phyloP scores from a whole-genome alignment of 1,284 basidiomycete species.

The Marasmius tenuissimus region DNA sequence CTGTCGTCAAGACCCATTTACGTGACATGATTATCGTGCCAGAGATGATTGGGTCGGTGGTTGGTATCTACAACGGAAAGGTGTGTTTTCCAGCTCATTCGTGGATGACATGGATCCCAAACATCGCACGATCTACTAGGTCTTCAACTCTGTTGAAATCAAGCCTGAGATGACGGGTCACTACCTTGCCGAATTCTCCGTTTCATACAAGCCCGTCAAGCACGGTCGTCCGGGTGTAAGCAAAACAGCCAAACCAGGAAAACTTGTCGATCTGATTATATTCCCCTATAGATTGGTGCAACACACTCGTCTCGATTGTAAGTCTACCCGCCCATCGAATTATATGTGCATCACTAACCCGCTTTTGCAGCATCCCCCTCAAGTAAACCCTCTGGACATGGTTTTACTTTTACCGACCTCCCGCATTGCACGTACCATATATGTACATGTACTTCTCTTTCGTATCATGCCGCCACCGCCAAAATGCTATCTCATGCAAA shows the following conservation, averaged over 20 bases:
- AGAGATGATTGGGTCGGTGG: constrained; percentile 98
- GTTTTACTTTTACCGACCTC: background rate
- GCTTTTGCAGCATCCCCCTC: constrained; percentile 63
- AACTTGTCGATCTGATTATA: background rate
- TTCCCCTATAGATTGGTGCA: constrained; percentile 76
- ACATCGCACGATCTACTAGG: constrained; percentile 42
- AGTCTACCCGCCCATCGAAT: constrained; percentile 22
- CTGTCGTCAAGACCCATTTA: constrained; percentile 98
- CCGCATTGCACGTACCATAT: background rate
- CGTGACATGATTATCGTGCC: constrained; percentile 99
- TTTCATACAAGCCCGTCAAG: constrained; percentile 98
- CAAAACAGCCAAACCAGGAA: constrained; percentile 3
- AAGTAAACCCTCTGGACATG: constrained; percentile 49
- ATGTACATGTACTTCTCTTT: background rate
- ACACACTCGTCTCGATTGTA: constrained; percentile 83
- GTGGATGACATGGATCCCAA: background rate
- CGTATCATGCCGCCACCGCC: background rate
- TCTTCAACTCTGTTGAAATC: constrained; percentile 97
- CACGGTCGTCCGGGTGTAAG: constrained; percentile 96
- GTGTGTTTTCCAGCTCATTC: constrained; percentile 36
- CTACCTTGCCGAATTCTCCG: constrained; percentile 95
- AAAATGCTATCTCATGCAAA: background rate
- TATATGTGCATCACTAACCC: constrained; percentile 10
- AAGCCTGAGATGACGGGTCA: constrained; percentile 99
- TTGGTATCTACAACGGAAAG: constrained; percentile 98